phyloP scores from a whole-genome alignment of 2,329 filamentous ascomycete genomes.

The Tolypocladium guangdongense region DNA sequence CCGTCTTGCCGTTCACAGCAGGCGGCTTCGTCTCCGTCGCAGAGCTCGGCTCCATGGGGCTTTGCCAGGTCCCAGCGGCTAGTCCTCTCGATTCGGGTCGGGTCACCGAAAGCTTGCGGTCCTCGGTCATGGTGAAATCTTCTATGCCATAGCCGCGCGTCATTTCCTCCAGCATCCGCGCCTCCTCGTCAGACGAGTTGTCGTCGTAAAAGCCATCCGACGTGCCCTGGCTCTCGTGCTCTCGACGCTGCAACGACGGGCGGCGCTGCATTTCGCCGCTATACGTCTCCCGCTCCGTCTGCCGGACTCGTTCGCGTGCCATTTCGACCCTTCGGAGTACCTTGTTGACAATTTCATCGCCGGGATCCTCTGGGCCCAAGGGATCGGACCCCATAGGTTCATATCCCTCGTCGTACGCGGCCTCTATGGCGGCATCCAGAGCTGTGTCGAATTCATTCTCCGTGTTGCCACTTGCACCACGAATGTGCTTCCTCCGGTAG shows the following conservation, averaged over 20 bases:
- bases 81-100: slow-evolving; percentile 54
- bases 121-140: slow-evolving; percentile 56
- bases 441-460: slow-evolving; percentile 91
- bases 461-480: slow-evolving; percentile 57
- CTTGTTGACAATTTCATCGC: slow-evolving; percentile 38
- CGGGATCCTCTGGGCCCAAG: slow-evolving; percentile 20
- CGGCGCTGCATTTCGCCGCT: slow-evolving; percentile 13
- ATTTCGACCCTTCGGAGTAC: slow-evolving; percentile 59
- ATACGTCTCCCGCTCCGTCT: slow-evolving; percentile 58
- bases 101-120: slow-evolving; percentile 43
- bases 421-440: slow-evolving; percentile 88
- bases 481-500: slow-evolving; percentile 58
- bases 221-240: slow-evolving; percentile 6
- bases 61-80: slow-evolving; percentile 72
- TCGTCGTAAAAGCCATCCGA: slow-evolving; percentile 52
- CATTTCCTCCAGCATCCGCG: slow-evolving; percentile 77
- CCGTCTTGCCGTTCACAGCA: slow-evolving; percentile 54
- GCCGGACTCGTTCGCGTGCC: slow-evolving; percentile 63
- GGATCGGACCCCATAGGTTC: slow-evolving; percentile 54
- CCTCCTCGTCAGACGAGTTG: slow-evolving; percentile 59
- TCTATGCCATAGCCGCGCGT: slow-evolving; percentile 73
- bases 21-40: slow-evolving; percentile 37
- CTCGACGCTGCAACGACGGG: slow-evolving; percentile 19
- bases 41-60: slow-evolving; percentile 43
- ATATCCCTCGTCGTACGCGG: slow-evolving; percentile 86